Evolutionary conservation across 2,329 filamentous ascomycete genomes (phyloP).

Genomic region (Cordyceps farinosa): DNA sequence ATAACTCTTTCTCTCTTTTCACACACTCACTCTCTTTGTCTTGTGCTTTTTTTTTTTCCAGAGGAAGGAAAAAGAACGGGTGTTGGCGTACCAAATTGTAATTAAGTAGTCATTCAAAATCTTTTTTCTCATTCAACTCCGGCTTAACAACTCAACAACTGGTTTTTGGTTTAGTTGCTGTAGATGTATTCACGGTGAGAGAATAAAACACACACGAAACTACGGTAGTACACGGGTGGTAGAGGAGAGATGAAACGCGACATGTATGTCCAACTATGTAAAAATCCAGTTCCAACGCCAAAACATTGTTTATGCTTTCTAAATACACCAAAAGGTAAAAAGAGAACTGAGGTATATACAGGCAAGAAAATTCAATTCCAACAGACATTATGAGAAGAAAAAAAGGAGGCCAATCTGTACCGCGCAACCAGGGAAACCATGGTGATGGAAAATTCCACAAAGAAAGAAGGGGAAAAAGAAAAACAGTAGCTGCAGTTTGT

Average conservation of each 20-base stretch:
- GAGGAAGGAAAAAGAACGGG: conserved; percentile 3
- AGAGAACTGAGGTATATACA: neutral
- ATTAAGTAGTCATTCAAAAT: conserved; percentile 5
- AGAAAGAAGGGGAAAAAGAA: neutral
- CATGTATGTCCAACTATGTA: neutral
- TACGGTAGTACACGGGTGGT: too few relatives aligned
- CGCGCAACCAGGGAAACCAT: neutral
- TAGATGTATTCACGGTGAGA: too few relatives aligned
- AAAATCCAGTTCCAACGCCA: too few relatives aligned
- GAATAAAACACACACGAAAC: neutral
- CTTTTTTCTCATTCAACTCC: conserved; percentile 16
- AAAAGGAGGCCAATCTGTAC: neutral
- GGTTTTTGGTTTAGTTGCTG: too few relatives aligned
- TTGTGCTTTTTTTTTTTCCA: neutral
- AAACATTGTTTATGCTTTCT: too few relatives aligned
- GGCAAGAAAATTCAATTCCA: neutral
- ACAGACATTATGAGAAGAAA: neutral
- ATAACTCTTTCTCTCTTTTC: neutral
- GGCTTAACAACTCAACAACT: too few relatives aligned
- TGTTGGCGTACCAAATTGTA: conserved; percentile 16
- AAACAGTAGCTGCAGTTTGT: neutral
- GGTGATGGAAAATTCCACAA: neutral
- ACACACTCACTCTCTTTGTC: conserved; percentile 10
- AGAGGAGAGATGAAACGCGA: too few relatives aligned
- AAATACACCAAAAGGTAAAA: neutral